A percentile compares a stretch with the other conserved stretches of the same genome.
phyloP scores from a whole-genome alignment of 1,284 basidiomycete genomes.

The Trichosporon ovoides region DNA sequence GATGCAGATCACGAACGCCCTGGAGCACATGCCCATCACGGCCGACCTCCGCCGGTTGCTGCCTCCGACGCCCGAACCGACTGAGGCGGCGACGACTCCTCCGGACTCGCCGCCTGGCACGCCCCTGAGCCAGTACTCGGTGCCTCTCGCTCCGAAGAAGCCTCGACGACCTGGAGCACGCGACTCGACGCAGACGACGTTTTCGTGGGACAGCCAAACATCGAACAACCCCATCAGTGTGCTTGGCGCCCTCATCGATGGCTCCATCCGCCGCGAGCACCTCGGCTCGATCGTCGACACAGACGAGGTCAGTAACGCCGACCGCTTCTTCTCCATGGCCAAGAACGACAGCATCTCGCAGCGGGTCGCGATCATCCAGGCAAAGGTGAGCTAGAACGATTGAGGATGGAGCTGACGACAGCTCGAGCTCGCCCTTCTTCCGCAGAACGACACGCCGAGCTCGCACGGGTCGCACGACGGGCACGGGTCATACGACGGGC shows the following conservation, averaged over 20 bases:
- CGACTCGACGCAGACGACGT: constrained; percentile 23
- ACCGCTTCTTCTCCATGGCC: constrained; percentile 12
- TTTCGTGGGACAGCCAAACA: constrained; percentile 19
- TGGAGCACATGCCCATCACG: constrained; percentile 24
- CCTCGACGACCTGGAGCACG: constrained; percentile 20
- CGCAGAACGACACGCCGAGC: constrained; percentile 2
- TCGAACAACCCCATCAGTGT: constrained; percentile 19
- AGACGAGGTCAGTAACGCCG: constrained; percentile 18
- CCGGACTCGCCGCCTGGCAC: constrained; percentile 3
- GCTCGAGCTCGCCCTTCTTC: constrained; percentile 26
- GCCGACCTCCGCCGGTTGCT: neutral
- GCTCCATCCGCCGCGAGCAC: constrained; percentile 13
- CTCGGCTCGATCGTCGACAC: constrained; percentile 19
- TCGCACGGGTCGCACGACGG: neutral
- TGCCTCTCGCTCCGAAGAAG: constrained; percentile 2
- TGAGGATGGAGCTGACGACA: neutral
- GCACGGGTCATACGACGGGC: neutral
- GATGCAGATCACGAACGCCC: constrained; percentile 39
- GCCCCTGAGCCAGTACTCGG: neutral
- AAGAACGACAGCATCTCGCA: constrained; percentile 27
- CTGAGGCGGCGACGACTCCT: constrained; percentile 9
- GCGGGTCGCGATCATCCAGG: constrained; percentile 30
- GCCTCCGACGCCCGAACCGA: neutral
- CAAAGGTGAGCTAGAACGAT: constrained; percentile 21
- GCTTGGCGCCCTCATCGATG: constrained; percentile 21